Evolutionary conservation across 306 rosid species (phyloP), one percentile per base, ranked within the genome.

Genomic region (Acacia crassicarpa): DNA sequence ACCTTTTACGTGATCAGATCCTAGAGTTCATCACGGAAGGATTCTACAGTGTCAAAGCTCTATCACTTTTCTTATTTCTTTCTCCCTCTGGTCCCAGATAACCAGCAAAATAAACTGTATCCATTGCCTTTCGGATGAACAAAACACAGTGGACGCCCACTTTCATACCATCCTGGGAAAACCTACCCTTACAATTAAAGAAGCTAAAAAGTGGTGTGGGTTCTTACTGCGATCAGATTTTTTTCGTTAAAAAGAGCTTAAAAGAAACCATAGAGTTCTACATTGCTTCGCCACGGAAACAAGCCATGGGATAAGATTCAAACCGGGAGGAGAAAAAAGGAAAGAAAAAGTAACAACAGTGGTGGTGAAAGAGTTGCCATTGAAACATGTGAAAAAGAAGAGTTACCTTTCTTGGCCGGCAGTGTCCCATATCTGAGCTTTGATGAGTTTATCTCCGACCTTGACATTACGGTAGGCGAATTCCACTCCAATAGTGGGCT

Each of bases 371-470:
- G 27, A 22, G 56, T 54, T 30, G n/a, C 0, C 20, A 30, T 43
- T 9, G 27, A 78, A 62, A 61, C 62, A 8, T 41, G 38, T 19
- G 27, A 20, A 44, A 11, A 48, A 46, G 11, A 35, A 5, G 41
- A 41, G 19, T 16, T 72, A 89, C 95, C 94, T 90, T 90, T 95
- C 98, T 85, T 95, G 98, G 84, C 98, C 98, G 1, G 98, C 98
- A 72, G 98, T 95, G 87, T 95, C 98, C 98, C 98, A 95, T 45
- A 95, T 93, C 85, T 95, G 98, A 22, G 97, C 95, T 78, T 95
- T 95, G 98, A 95, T 85, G 88, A 95, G 90, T 65, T 91, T 95
- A 30, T 90, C 98, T n/a, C 76, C 83, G 1, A 95, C 86, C 82
- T 85, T 91, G 58, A 95, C 86, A 74, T 93, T 93, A 78, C 97